Conservation (phyloP, 805 yeast genomes). For the Candida michaelii region DNA sequence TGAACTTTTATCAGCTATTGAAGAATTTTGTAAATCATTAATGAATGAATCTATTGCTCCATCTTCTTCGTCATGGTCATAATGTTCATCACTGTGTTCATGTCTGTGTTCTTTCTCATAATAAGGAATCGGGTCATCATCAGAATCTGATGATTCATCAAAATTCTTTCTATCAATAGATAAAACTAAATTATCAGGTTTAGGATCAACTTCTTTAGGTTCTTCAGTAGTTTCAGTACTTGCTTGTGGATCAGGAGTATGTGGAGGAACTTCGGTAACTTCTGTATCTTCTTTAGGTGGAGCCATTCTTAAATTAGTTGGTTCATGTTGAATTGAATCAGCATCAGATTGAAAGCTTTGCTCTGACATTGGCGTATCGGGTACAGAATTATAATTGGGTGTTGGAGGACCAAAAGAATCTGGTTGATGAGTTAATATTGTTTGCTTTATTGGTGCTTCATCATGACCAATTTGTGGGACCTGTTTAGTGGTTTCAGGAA, state of each 20-base stretch:
- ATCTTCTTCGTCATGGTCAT: slow-evolving; percentile 2
- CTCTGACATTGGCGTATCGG: slow-evolving; percentile 37
- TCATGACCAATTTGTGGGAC: slow-evolving; percentile 7
- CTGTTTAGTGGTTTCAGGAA: not conserved
- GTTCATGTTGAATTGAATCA: slow-evolving; percentile 42
- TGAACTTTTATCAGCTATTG: slow-evolving; percentile 14
- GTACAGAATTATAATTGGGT: slow-evolving; percentile 22
- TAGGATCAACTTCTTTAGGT: not conserved
- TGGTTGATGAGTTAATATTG: slow-evolving; percentile 1
- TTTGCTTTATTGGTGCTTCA: slow-evolving; percentile 7
- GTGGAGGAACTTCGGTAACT: not conserved
- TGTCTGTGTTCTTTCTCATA: slow-evolving; percentile 13
- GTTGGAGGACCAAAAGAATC: slow-evolving; percentile 27
- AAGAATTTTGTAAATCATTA: slow-evolving; percentile 31
- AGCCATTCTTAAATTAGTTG: slow-evolving; percentile 25
- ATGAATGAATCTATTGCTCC: slow-evolving; percentile 40
- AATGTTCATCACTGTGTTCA: slow-evolving; percentile 9
- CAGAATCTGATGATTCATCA: slow-evolving; percentile 9
- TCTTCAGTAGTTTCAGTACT: not conserved
- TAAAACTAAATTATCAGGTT: slow-evolving; percentile 16
- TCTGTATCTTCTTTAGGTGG: not conserved
- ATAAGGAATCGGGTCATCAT: slow-evolving; percentile 17
- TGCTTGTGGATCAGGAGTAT: not conserved
- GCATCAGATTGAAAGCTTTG: slow-evolving; percentile 38
- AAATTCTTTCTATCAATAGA: slow-evolving; percentile 23